Conservation (phyloP, 441 rosid genomes). For the Arabidopsis lyrata region DNA sequence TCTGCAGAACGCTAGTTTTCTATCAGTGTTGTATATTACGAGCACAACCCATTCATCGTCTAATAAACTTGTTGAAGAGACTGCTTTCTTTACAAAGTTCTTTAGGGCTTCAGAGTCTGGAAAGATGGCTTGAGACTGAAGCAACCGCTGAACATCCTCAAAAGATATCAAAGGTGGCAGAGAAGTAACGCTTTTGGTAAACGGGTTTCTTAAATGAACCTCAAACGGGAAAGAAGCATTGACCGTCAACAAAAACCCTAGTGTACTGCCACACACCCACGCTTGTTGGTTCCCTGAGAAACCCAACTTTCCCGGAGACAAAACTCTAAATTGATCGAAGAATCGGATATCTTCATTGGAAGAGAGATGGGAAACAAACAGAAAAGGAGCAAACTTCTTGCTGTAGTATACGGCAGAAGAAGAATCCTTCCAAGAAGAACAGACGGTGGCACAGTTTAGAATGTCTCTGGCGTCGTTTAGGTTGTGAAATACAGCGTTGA, state of each 20-base stretch:
- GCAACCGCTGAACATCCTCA: constrained; percentile 30
- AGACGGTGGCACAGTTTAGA: constrained; percentile 30
- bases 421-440: constrained; percentile 40
- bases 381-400: constrained; percentile 32
- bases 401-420: constrained; percentile 27
- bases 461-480: constrained; percentile 16
- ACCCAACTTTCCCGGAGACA: neutral
- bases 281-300: neutral
- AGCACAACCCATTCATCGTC: constrained; percentile 34
- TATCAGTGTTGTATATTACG: constrained; percentile 21
- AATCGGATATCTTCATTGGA: neutral
- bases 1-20: constrained; percentile 42
- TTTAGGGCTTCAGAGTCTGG: constrained; percentile 16
- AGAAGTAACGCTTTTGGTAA: neutral
- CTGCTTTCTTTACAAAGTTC: constrained; percentile 34
- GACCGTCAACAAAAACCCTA: constrained; percentile 18
- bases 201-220: constrained; percentile 12
- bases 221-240: constrained; percentile 31
- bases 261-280: constrained; percentile 30
- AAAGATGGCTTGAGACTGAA: constrained; percentile 22
- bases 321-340: neutral
- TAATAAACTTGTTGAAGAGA: constrained; percentile 27
- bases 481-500: constrained; percentile 19
- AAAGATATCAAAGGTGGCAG: constrained; percentile 33
- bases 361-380: constrained; percentile 25